Evolutionary conservation across 352 stramenopile species (phyloP).

Genomic region (Plasmopara halstedii): DNA sequence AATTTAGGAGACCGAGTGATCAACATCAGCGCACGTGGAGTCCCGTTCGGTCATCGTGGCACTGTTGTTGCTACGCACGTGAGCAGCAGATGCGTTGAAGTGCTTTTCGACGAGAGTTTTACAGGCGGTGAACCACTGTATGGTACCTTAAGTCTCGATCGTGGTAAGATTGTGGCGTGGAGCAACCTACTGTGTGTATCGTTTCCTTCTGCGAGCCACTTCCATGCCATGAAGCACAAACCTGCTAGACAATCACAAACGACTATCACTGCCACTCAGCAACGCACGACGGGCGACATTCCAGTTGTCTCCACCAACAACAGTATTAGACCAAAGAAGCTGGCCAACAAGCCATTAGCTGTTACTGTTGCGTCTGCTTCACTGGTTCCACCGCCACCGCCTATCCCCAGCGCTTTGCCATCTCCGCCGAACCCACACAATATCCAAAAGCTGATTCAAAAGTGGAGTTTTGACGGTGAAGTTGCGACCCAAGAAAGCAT

Average conservation of each 20-base stretch:
- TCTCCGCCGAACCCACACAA: slow-evolving; percentile 40
- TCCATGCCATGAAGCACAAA: slow-evolving; percentile 9
- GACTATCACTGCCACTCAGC: slow-evolving; percentile 6
- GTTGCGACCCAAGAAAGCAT: slow-evolving; percentile 8
- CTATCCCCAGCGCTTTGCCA: slow-evolving; percentile 31
- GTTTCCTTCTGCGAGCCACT: slow-evolving; percentile 22
- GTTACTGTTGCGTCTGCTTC: slow-evolving; percentile 1
- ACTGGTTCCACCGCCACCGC: slow-evolving; percentile 21
- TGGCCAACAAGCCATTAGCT: slow-evolving; percentile 12
- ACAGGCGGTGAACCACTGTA: slow-evolving; percentile 95
- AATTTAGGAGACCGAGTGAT: slow-evolving; percentile 95
- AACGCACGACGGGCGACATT: slow-evolving; percentile 4
- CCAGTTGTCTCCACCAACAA: slow-evolving; percentile 22
- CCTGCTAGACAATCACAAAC: slow-evolving; percentile 11
- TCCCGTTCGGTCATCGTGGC: slow-evolving; percentile 96
- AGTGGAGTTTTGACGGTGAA: slow-evolving; percentile 42
- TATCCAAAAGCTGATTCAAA: slow-evolving; percentile 54
- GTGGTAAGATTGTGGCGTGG: slow-evolving; percentile 94
- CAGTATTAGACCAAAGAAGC: slow-evolving; percentile 17
- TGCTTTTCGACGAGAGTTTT: slow-evolving; percentile 96
- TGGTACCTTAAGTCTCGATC: slow-evolving; percentile 91
- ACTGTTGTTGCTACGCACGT: slow-evolving; percentile 97
- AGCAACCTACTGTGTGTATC: slow-evolving; percentile 76
- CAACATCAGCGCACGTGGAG: slow-evolving; percentile 92
- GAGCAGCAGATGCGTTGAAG: slow-evolving; percentile 95